Conservation (phyloP, 257 asterid species). For the Paraleonurus japonicus region DNA sequence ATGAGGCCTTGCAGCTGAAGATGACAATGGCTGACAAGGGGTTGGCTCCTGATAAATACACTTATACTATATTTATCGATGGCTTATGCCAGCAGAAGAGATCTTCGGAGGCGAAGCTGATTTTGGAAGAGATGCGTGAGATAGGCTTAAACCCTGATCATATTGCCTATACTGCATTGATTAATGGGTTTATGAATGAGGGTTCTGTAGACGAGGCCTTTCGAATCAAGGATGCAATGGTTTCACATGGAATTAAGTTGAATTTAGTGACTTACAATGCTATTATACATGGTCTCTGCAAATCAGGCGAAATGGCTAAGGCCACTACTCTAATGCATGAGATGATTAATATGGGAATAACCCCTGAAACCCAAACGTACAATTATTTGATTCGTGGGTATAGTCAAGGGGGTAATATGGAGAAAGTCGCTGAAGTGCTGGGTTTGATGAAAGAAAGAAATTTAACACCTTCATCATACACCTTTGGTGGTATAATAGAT, state of each 20-base stretch:
- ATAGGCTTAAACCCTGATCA: slow-evolving; percentile 59
- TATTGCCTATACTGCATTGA: slow-evolving; percentile 57
- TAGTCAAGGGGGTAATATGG: slow-evolving; percentile 47
- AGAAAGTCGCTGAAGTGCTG: slow-evolving; percentile 58
- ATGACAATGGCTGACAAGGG: slow-evolving; percentile 57
- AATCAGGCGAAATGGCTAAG: slow-evolving; percentile 56
- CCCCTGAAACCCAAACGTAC: slow-evolving; percentile 65
- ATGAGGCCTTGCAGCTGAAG: slow-evolving; percentile 67
- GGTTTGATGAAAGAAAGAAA: slow-evolving; percentile 66
- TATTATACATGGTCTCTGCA: slow-evolving; percentile 62
- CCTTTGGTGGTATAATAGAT: slow-evolving; percentile 55
- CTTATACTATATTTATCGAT: slow-evolving; percentile 55
- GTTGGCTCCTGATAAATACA: slow-evolving; percentile 65
- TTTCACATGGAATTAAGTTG: slow-evolving; percentile 54
- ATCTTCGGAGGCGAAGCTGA: slow-evolving; percentile 57
- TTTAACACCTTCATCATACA: slow-evolving; percentile 61
- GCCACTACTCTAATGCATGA: slow-evolving; percentile 52
- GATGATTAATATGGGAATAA: slow-evolving; percentile 58
- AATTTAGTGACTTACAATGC: slow-evolving; percentile 63
- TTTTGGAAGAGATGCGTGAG: slow-evolving; percentile 63
- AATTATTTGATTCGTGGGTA: slow-evolving; percentile 64
- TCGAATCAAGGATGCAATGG: slow-evolving; percentile 59
- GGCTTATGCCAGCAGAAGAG: slow-evolving; percentile 68
- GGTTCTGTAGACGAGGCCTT: slow-evolving; percentile 63
- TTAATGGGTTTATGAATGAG: slow-evolving; percentile 78